Evolutionary conservation across 495 filamentous ascomycete genomes (phyloP).

Genomic region (Aspergillus avenaceus): DNA sequence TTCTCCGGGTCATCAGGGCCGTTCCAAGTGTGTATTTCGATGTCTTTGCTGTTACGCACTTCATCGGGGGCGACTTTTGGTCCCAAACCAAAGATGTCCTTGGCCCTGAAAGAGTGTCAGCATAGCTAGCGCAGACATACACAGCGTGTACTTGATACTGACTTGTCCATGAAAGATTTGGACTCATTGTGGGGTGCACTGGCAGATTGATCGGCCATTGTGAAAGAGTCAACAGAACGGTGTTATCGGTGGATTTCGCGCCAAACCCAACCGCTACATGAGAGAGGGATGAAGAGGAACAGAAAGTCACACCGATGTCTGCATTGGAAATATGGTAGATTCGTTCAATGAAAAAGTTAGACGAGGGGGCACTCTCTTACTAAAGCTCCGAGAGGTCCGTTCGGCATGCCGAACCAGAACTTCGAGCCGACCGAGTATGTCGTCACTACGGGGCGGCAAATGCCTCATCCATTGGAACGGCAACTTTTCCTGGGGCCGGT

Average conservation of each 20-base stretch:
- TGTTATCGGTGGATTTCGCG: neutral
- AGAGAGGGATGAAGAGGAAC: neutral
- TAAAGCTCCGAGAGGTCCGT: neutral
- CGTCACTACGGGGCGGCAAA: neutral
- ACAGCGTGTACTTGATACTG: neutral
- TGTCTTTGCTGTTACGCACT: conserved; percentile 11
- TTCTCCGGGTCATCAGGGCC: conserved; percentile 31
- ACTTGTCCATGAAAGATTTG: neutral
- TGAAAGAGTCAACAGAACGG: neutral
- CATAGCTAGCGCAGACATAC: neutral
- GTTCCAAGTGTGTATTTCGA: conserved; percentile 32
- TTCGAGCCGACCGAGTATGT: neutral
- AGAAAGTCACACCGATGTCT: neutral
- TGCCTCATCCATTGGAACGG: neutral
- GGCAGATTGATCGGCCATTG: neutral
- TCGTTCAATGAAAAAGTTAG: neutral
- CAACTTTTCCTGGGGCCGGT: neutral
- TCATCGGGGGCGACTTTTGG: conserved; percentile 5
- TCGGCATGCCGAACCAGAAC: neutral
- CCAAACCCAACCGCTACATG: neutral
- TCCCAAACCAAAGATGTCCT: conserved; percentile 6
- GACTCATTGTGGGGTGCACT: neutral
- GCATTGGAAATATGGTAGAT: neutral
- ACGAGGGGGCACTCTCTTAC: neutral
- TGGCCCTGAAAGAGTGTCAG: neutral